Evolutionary conservation across 176 grass and related monocot genomes (phyloP).

Genomic region (Raddia guianensis): DNA sequence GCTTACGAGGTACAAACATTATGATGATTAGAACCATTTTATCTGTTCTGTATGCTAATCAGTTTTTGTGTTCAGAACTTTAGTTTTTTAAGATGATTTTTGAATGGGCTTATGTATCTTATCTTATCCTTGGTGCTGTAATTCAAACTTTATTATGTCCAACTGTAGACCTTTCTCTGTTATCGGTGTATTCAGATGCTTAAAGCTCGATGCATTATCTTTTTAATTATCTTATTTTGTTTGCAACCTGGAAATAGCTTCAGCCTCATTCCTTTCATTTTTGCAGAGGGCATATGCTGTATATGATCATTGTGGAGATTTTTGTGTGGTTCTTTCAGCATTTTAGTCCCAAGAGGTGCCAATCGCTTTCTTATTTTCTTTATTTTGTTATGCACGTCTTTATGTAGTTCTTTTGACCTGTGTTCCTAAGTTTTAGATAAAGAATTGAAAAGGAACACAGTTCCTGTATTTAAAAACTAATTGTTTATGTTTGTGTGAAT

Average conservation of each 20-base stretch:
- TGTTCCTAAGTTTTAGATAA: neutral
- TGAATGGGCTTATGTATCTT: constrained; percentile 33
- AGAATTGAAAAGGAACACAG: neutral
- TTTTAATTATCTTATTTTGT: constrained; percentile 10
- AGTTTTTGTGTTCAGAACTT: constrained; percentile 9
- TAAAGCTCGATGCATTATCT: neutral
- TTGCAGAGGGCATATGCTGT: constrained; percentile 36
- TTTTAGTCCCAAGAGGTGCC: constrained; percentile 37
- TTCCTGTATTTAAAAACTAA: neutral
- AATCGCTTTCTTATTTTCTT: constrained; percentile 7
- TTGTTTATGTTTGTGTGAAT: neutral
- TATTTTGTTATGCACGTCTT: neutral
- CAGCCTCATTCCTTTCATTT: constrained; percentile 43
- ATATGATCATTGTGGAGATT: constrained; percentile 43
- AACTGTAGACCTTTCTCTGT: neutral
- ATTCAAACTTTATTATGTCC: neutral
- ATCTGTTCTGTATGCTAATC: constrained; percentile 21
- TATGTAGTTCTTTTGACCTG: constrained; percentile 2
- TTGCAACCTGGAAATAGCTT: neutral
- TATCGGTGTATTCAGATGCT: constrained; percentile 1
- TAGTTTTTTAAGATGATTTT: constrained; percentile 31
- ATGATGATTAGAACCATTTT: constrained; percentile 29
- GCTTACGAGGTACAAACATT: constrained; percentile 45
- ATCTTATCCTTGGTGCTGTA: constrained; percentile 13
- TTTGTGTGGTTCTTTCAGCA: constrained; percentile 31